Percentiles rank a stretch among this genome's conserved stretches.
These are phyloP conservation scores for Phoma herbarum DNA, from an alignment of 2,329 filamentous ascomycete species.

Conservation along the genomic window DNA sequence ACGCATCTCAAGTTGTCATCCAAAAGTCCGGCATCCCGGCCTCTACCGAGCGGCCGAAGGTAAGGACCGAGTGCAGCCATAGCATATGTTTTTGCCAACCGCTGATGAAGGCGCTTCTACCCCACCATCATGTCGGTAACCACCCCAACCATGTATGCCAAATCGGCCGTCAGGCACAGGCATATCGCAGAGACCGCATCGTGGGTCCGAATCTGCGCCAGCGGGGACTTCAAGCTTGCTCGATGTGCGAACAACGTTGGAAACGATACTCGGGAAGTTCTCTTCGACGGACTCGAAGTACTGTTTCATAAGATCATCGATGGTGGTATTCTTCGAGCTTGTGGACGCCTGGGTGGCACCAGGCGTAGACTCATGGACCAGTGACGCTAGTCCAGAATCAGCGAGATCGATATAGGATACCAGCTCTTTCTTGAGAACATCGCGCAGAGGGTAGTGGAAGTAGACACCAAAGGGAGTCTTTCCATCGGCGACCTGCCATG, in stretches of 20 bases:
- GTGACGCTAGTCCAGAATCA: constrained; percentile 59
- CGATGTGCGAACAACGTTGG: constrained; percentile 94
- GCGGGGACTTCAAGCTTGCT: constrained; percentile 72
- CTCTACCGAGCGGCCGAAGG: constrained; percentile 16
- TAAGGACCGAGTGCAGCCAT: constrained; percentile 74
- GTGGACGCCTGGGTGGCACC: constrained; percentile 52
- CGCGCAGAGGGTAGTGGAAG: constrained; percentile 83
- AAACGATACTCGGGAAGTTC: constrained; percentile 88
- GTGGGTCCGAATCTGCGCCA: constrained; percentile 29
- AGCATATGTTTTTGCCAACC: constrained; percentile 63
- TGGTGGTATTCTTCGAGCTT: constrained; percentile 80
- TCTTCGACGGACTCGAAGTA: constrained; percentile 89
- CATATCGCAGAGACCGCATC: constrained; percentile 75
- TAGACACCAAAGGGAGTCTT: constrained; percentile 63
- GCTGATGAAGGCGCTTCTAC: constrained; percentile 34
- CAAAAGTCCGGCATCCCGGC: background rate
- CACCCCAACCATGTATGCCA: constrained; percentile 66
- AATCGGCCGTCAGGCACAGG: constrained; percentile 70
- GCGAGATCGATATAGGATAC: constrained; percentile 68
- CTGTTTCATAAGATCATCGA: constrained; percentile 87
- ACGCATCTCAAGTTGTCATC: background rate
- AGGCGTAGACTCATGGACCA: constrained; percentile 45
- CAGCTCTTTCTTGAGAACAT: constrained; percentile 85
- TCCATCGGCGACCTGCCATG: constrained; percentile 84
- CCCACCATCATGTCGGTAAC: constrained; percentile 61